Conservation (phyloP, 2,329 filamentous ascomycete genomes). For the Penicillium thymicola region DNA sequence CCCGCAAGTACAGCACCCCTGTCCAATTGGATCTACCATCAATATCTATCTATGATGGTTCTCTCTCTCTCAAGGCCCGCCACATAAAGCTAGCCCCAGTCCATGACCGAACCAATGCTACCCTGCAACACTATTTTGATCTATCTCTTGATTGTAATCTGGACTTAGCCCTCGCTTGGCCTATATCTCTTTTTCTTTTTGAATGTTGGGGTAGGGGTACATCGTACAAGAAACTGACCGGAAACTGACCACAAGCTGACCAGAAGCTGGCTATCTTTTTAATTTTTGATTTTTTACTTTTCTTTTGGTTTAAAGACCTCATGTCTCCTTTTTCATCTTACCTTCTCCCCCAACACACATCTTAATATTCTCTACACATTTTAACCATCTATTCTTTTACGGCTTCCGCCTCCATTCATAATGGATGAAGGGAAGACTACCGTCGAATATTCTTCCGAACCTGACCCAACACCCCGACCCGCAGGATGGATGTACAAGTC, state of each 20-base stretch:
- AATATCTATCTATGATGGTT: not conserved
- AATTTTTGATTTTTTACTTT: not conserved
- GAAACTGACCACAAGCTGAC: too few species aligned
- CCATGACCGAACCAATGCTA: slow-evolving; percentile 1
- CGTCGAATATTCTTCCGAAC: not conserved
- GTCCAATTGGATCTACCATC: not conserved
- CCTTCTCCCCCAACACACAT: not conserved
- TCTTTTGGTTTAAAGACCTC: not conserved
- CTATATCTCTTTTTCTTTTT: not conserved
- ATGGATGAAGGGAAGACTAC: slow-evolving; percentile 3
- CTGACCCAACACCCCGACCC: slow-evolving; percentile 8
- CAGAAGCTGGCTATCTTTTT: not conserved
- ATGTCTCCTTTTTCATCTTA: not conserved
- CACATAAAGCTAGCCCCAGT: not conserved
- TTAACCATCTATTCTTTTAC: not conserved
- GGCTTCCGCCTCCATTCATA: not conserved
- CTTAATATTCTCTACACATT: not conserved
- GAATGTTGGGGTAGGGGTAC: not conserved
- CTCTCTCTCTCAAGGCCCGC: not conserved
- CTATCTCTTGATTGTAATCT: not conserved
- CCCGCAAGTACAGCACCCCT: not conserved
- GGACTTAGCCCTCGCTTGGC: not conserved
- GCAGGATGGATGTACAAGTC: slow-evolving; percentile 55
- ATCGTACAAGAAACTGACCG: not conserved
- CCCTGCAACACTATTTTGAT: not conserved